Conservation (phyloP, 352 stramenopile genomes). For the Thalassiosira sp. region DNA sequence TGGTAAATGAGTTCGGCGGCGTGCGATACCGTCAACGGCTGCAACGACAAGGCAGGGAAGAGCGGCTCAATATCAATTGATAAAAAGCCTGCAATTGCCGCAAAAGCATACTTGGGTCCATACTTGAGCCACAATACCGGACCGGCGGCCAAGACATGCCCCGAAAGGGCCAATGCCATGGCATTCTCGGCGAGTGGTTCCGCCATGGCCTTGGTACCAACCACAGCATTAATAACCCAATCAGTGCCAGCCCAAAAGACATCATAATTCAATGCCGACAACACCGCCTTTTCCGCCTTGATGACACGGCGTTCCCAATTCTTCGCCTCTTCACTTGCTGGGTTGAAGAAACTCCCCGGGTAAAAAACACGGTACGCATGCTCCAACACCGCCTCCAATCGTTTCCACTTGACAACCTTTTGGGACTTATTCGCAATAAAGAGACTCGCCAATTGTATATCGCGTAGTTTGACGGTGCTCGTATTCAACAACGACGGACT, state of each 20-base stretch:
- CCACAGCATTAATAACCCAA: conserved; percentile 65
- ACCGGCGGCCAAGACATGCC: conserved; percentile 70
- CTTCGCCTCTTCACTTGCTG: conserved; percentile 70
- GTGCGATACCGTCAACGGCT: conserved; percentile 71
- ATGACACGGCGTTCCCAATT: conserved; percentile 79
- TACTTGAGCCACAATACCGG: conserved; percentile 77
- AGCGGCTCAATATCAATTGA: conserved; percentile 64
- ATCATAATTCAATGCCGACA: conserved; percentile 74
- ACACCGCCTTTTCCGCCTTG: conserved; percentile 62
- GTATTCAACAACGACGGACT: conserved; percentile 11
- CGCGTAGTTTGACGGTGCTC: conserved; percentile 65
- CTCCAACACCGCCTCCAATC: conserved; percentile 70
- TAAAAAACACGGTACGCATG: conserved; percentile 78
- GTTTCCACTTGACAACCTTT: conserved; percentile 79
- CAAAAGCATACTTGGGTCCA: conserved; percentile 79
- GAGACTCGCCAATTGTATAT: conserved; percentile 70
- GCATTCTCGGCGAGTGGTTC: conserved; percentile 63
- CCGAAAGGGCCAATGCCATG: conserved; percentile 63
- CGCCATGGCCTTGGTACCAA: conserved; percentile 54
- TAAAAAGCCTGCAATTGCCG: conserved; percentile 70
- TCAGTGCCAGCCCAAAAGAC: conserved; percentile 78
- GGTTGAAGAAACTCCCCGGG: conserved; percentile 66
- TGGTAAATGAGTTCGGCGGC: conserved; percentile 68
- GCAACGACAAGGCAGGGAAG: conserved; percentile 66
- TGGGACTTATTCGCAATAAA: conserved; percentile 83